Base-by-base conservation (phyloP, 257 asterid species). In the Nicotiana obtusifolia region DNA sequence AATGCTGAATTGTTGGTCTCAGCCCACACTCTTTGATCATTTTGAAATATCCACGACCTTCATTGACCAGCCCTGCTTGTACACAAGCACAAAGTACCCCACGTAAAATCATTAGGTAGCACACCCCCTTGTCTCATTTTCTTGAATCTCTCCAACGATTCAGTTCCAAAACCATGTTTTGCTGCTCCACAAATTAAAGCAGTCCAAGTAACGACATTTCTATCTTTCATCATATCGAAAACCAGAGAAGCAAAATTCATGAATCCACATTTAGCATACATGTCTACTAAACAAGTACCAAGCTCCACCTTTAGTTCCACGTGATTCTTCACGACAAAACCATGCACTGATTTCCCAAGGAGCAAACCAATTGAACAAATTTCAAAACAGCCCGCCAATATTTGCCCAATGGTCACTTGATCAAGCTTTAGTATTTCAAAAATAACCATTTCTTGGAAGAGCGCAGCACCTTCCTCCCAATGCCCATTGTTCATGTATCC, bases 71-170 rank as follows among this genome's bases (percentile, higher is more conserved):
- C 19, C 93, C 94, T 0, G 84, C 82, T 53, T 87, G 90, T 77
- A 85, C 93, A 78, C 95, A 91, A 49, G 97, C 97, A 5, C 85
- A 80, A 10, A 93, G 93, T 26, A 90, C 44, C 13, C 93, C 97
- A 0, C 0, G 95, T 93, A 66, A 89, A 61, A 77, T 88, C 93
- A 64, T 93, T 93, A 52, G 97, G 96, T 66, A 26, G 80, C 78
- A 87, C 85, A 1, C 86, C 88, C 0, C 78, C 81, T 68, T 86
- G 88, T 54, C 81, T 93, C 95, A 91, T 91, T 84, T 73, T 85
- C 49, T 84, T 89, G 73, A 93, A 93, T 60, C 90, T 81, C 62
- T 33, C 41, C 68, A 89, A 37, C 2, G 93, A 90, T 41, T 88
- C 94, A 73, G 26, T 44, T 8, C 89, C 88, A 49, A 65, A 60